Evolutionary conservation across 2,329 filamentous ascomycete genomes (phyloP).

Genomic region (Penicillium psychrosexuale): DNA sequence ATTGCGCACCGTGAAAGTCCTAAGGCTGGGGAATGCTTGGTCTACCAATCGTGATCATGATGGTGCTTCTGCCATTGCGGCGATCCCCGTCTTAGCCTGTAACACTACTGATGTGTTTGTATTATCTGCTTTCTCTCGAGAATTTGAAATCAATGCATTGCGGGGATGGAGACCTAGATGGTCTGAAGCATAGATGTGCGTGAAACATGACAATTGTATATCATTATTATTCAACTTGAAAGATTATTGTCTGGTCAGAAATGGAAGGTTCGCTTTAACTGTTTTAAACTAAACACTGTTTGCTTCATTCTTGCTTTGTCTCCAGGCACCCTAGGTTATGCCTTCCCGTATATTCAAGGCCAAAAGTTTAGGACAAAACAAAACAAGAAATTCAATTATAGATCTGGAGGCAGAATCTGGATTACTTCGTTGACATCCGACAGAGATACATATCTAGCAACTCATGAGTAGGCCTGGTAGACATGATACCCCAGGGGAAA

Average conservation of each 20-base stretch:
- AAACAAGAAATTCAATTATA: not conserved
- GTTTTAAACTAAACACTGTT: no score
- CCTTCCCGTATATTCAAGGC: not conserved
- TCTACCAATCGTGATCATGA: not conserved
- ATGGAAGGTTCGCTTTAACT: not conserved
- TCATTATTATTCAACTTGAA: not conserved
- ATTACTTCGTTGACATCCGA: slow-evolving; percentile 3
- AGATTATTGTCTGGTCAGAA: not conserved
- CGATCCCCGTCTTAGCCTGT: not conserved
- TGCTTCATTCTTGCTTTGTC: no score
- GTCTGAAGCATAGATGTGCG: not conserved
- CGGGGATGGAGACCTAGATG: not conserved
- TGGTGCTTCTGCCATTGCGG: not conserved
- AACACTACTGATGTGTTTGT: not conserved
- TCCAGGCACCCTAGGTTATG: not conserved
- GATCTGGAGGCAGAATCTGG: not conserved
- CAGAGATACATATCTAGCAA: not conserved
- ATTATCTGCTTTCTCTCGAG: not conserved
- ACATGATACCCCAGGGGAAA: not conserved
- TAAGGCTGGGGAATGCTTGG: not conserved
- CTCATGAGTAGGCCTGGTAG: slow-evolving; percentile 1
- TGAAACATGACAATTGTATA: not conserved
- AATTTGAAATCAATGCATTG: not conserved
- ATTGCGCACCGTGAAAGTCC: not conserved
- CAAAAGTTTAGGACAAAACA: not conserved